Base-by-base conservation (phyloP, 2,329 filamentous ascomycete genomes). In the Hypoxylon sp. region DNA sequence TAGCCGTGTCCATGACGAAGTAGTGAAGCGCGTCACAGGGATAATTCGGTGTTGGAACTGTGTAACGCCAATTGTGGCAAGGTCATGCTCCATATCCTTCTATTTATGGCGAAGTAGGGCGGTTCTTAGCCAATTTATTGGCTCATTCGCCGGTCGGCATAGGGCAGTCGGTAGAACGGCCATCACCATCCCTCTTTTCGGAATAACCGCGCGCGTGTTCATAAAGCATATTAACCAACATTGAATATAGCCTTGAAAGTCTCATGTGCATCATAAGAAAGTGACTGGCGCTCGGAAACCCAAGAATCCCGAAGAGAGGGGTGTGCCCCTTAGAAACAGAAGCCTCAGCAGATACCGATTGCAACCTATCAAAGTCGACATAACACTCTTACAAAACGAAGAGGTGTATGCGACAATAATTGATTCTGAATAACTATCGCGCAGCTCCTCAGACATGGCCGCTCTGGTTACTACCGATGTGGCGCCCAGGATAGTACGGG, bases 401-500 rank as follows among this genome's bases (percentile, higher is more conserved):
- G 25, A 7, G 5, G 2, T 7, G 9, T 48, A 25, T 10, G 45
- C 5, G 21, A 19, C 5, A 32, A 17, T 17, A 46, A 19, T 23
- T 46, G 10, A 14, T 46, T 13, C 19, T 2, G 5, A 34, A 36
- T 3, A 32, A 13, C 14, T 28, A 28, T n/a, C 2, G 17, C 28
- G 7, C 14, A 51, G 0, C 14, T 23, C 10, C 28, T 36, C 11
- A n/a, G 7, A 28, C 11, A 56, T 56, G 59, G 51, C 50, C 23
- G 10, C 36, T 9, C 9, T 5, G 21, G 34, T 14, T 38, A 14
- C 46, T 14, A 38, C 45, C 19, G 14, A 5, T 32, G 51, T 13
- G 21, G 21, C 23, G 30, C 25, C 48, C n/a, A 62, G 14, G 43
- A 59, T 17, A 28, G 19, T 59, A 21, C 52, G 23, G 10, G 36